These are phyloP conservation scores for Exophiala alcalophila DNA, from an alignment of 2,329 filamentous ascomycete genomes.

Conservation along the genomic window DNA sequence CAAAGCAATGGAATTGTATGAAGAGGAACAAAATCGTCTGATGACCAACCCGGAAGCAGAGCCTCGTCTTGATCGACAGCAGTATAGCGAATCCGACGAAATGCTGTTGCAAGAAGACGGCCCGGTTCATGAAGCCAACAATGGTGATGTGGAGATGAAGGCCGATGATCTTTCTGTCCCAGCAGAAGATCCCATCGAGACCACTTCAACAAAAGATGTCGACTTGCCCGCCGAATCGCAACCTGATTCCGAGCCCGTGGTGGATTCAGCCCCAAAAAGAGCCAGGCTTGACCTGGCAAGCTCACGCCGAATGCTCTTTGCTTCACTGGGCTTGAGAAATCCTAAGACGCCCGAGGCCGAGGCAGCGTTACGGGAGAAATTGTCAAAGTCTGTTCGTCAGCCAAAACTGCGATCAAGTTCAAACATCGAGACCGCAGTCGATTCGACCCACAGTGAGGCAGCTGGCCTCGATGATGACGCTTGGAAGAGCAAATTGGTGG, in stretches of 20 bases:
- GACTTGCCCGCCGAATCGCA: background rate
- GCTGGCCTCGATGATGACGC: conserved; percentile 46
- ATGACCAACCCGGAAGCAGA: conserved; percentile 36
- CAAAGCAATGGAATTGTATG: conserved; percentile 14
- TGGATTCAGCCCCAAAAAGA: conserved; percentile 31
- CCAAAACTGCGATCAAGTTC: conserved; percentile 5
- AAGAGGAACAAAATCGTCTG: conserved; percentile 27
- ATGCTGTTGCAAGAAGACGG: background rate
- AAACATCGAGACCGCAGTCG: conserved; percentile 1
- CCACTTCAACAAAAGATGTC: conserved; percentile 1
- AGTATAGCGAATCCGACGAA: background rate
- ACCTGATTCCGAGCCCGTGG: background rate
- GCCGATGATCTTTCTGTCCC: background rate
- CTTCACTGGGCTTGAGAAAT: conserved; percentile 65
- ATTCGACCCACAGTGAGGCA: conserved; percentile 44
- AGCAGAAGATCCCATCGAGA: background rate
- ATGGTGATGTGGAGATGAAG: background rate
- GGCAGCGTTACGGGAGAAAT: conserved; percentile 58
- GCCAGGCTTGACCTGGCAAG: conserved; percentile 58
- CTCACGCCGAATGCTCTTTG: conserved; percentile 66
- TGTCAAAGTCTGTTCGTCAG: conserved; percentile 38
- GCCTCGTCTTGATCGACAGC: too few relatives aligned
- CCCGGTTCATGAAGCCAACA: background rate
- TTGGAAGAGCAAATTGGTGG: conserved; percentile 71
- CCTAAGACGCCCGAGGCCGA: conserved; percentile 69